Conservation (phyloP, 768 basidiomycete species). For the Lentinus tigrinus region DNA sequence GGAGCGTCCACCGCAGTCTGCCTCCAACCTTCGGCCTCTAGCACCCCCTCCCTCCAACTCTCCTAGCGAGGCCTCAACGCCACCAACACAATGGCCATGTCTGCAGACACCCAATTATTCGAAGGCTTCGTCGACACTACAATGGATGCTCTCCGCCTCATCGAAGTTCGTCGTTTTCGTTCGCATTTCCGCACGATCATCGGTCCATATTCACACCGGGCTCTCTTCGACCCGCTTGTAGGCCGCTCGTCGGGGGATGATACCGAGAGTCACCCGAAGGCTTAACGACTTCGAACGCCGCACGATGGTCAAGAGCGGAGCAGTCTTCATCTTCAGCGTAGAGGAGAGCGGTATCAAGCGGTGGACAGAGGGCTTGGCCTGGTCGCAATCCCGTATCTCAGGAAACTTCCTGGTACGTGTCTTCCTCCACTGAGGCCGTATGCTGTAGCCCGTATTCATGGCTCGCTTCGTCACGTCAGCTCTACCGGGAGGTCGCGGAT, state of each 20-base stretch:
- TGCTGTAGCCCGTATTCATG: slow-evolving; percentile 1
- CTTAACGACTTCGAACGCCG: slow-evolving; percentile 79
- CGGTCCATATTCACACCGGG: background rate
- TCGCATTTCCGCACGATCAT: background rate
- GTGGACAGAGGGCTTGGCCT: slow-evolving; percentile 78
- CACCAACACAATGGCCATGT: slow-evolving; percentile 10
- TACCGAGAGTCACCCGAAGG: slow-evolving; percentile 80
- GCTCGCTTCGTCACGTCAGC: slow-evolving; percentile 44
- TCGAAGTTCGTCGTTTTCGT: slow-evolving; percentile 30
- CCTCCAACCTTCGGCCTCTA: slow-evolving; percentile 2
- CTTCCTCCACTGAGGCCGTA: background rate
- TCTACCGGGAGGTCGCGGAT: slow-evolving; percentile 80
- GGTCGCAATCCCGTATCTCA: slow-evolving; percentile 83
- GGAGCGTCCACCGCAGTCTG: background rate
- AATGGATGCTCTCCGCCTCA: slow-evolving; percentile 76
- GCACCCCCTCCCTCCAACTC: background rate
- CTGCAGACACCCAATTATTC: slow-evolving; percentile 52
- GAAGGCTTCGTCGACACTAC: slow-evolving; percentile 81
- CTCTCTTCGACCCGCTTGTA: slow-evolving; percentile 33
- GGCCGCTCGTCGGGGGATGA: slow-evolving; percentile 74
- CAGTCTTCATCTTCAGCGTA: slow-evolving; percentile 87
- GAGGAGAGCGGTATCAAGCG: slow-evolving; percentile 86
- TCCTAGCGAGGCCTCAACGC: background rate
- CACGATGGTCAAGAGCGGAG: slow-evolving; percentile 50
- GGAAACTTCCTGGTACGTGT: slow-evolving; percentile 76